These are phyloP conservation scores for Gossypium ekmanianum DNA, from an alignment of 345 rosid species.

Conservation along the genomic window DNA sequence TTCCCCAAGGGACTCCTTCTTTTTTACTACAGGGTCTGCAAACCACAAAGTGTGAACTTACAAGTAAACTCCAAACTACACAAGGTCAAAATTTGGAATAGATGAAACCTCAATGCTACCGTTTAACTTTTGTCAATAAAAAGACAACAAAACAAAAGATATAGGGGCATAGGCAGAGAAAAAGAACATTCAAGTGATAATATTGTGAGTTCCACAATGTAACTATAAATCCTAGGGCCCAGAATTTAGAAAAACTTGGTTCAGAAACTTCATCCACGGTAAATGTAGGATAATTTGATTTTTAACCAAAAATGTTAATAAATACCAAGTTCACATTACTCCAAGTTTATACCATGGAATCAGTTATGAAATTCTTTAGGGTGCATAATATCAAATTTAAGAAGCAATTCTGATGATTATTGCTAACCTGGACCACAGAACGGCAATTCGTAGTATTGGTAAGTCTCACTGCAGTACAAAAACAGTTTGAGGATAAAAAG, in stretches of 20 bases:
- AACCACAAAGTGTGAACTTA: constrained; percentile 16
- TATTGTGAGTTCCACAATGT: not conserved
- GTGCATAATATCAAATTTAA: not conserved
- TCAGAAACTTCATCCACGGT: not conserved
- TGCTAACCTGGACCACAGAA: constrained; percentile 82
- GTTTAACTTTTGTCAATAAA: not conserved
- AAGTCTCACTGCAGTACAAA: constrained; percentile 68
- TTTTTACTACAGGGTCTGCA: constrained; percentile 52
- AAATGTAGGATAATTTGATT: not conserved
- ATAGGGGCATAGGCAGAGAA: not conserved
- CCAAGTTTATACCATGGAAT: not conserved
- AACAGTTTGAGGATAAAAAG: not conserved
- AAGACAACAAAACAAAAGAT: not conserved
- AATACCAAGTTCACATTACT: not conserved
- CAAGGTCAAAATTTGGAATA: constrained; percentile 2
- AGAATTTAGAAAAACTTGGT: not conserved
- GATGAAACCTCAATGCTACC: not conserved
- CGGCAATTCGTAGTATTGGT: constrained; percentile 69
- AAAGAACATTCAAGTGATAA: not conserved
- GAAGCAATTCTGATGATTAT: not conserved
- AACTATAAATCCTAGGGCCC: not conserved
- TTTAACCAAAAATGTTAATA: not conserved
- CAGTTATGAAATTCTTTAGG: not conserved
- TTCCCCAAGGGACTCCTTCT: constrained; percentile 71
- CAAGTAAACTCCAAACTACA: constrained; percentile 8